Evolutionary conservation across 148 eudicot species (phyloP).

Genomic region (Drosera capensis): DNA sequence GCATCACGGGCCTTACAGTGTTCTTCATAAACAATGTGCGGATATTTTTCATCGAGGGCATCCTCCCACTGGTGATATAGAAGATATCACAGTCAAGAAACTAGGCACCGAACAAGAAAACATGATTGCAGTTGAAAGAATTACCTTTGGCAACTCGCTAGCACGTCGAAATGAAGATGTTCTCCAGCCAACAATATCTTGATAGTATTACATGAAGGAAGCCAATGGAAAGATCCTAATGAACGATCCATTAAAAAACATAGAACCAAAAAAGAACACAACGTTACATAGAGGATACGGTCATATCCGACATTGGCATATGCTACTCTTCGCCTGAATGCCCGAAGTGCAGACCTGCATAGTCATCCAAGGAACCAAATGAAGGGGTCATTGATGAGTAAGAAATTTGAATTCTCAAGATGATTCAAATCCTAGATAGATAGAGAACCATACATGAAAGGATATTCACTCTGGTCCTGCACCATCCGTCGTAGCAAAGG

Average conservation of each 20-base stretch:
- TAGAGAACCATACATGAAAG: conserved; percentile 56
- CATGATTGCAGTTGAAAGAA: conserved; percentile 5
- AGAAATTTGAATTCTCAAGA: neutral
- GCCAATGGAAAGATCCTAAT: conserved; percentile 7
- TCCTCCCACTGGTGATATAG: conserved; percentile 32
- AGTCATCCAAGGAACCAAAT: conserved; percentile 4
- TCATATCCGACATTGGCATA: conserved; percentile 91
- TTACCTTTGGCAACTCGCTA: conserved; percentile 85
- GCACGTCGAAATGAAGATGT: conserved; percentile 80
- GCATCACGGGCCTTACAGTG: conserved; percentile 12
- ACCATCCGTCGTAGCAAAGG: conserved; percentile 87
- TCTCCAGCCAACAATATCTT: conserved; percentile 98
- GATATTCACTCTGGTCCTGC: conserved; percentile 52
- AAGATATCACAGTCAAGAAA: conserved; percentile 6
- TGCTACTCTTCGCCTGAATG: conserved; percentile 71
- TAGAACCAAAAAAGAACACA: neutral
- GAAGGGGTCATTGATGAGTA: conserved; percentile 1
- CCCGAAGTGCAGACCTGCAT: conserved; percentile 71
- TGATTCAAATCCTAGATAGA: neutral
- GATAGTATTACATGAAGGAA: conserved; percentile 20
- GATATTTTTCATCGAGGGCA: conserved; percentile 30
- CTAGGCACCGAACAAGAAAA: conserved; percentile 3
- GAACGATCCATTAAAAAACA: neutral
- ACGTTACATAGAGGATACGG: conserved; percentile 52
- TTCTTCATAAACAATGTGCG: conserved; percentile 34